Evolutionary conservation across 208 protist genomes (phyloP), one percentile per base, ranked within the genome.

Genomic region (Trypanosoma melophagium): DNA sequence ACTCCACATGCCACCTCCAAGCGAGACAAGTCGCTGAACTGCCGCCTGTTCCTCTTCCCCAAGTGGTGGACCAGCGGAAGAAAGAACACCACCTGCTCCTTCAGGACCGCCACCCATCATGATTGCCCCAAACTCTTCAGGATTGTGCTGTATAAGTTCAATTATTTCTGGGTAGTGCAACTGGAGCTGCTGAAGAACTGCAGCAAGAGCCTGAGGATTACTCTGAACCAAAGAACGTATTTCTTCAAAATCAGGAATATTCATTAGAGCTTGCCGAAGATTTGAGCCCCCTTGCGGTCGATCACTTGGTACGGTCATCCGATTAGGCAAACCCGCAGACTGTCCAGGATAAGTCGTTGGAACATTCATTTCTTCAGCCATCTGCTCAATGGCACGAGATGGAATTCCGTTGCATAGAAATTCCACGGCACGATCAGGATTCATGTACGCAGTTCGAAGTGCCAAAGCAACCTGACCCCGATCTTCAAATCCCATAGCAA

Each of bases 401-500:
- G 90, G 90, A 60, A 96, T 96, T 55, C 87, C 87, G 31, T 81
- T 83, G 72, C 74, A 90, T 16, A 96, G 83, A 76, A 93, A 96
- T 75, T 94, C 87, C 21, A 96, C 88, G 8, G 90, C 90, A 42
- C 90, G 86, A 42, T 96, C 86, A 35, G 81, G 72, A 66, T 96
- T 94, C 83, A 94, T 89, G 70, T 82, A 94, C 35, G 90, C 90
- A 19, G 90, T 87, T 25, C 86, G 83, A 40, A 96, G 68, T 40
- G 90, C 90, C 22, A 88, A 73, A 14, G 86, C 79, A 7, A 96
- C 81, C 66, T 87, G 76, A 21, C 56, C 62, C 41, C 90, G 87
- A 57, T 96, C 87, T 31, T 90, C 80, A 71, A 96, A 96, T 35
- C 90, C 90, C 90, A 96, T 96, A 25, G 86, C 69, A 22, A 87